Evolutionary conservation across 139 green algal species (phyloP).

Genomic region (Coelastrella sp.): DNA sequence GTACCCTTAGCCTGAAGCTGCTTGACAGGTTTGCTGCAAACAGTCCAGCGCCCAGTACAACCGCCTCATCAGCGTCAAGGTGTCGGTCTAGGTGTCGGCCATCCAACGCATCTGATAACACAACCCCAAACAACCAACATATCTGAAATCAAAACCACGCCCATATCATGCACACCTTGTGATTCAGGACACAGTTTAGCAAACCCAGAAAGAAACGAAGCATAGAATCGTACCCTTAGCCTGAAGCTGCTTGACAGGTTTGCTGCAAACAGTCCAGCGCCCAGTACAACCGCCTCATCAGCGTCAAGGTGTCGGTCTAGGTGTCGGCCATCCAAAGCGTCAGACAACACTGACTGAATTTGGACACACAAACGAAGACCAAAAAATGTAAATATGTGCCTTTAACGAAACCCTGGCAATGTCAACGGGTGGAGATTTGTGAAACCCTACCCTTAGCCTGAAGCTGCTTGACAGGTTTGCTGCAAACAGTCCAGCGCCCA

Average conservation of each 20-base stretch:
- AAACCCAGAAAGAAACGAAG: too few relatives aligned
- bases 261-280: constrained; percentile 93
- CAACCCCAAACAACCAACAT: too few relatives aligned
- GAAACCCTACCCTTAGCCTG: constrained; percentile 59
- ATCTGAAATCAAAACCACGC: too few relatives aligned
- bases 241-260: constrained; percentile 97
- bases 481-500: constrained; percentile 93
- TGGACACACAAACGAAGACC: too few relatives aligned
- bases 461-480: constrained; percentile 98
- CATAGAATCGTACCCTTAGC: background rate
- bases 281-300: constrained; percentile 96
- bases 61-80: constrained; percentile 97
- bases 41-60: constrained; percentile 92
- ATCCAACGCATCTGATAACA: constrained; percentile 55
- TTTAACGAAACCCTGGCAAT: too few relatives aligned
- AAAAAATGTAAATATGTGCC: too few relatives aligned
- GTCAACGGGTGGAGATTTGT: background rate
- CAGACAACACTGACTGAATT: too few relatives aligned
- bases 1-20: constrained; percentile 83
- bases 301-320: constrained; percentile 92
- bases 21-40: constrained; percentile 97
- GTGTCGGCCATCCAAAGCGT: background rate
- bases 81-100: constrained; percentile 77
- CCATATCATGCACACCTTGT: too few relatives aligned
- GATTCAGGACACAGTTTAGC: too few relatives aligned